phyloP scores from a whole-genome alignment of 2,329 filamentous ascomycete species.

The Pyricularia grisea region DNA sequence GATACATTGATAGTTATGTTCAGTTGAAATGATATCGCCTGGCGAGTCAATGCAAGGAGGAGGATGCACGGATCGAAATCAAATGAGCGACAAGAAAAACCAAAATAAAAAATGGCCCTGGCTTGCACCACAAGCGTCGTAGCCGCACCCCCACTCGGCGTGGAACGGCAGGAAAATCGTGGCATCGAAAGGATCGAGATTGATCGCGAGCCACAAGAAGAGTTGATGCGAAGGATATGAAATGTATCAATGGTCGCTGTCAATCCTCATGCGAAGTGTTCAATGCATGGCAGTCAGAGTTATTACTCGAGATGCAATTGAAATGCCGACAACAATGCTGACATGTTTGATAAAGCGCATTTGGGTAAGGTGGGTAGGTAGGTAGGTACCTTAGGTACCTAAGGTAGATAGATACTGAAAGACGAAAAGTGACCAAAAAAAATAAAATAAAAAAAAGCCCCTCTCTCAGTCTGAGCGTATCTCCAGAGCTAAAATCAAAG shows the following conservation, averaged over 20 bases:
- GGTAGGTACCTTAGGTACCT: no score
- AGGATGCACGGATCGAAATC: slow-evolving; percentile 3
- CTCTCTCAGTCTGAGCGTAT: neutral
- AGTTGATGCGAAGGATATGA: neutral
- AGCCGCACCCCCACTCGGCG: neutral
- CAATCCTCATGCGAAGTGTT: neutral
- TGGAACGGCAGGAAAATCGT: neutral
- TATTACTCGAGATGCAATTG: neutral
- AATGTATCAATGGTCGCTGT: neutral
- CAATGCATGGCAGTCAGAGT: neutral
- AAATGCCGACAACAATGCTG: neutral
- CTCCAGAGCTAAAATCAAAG: neutral
- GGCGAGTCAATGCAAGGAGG: slow-evolving; percentile 8
- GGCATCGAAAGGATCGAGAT: neutral
- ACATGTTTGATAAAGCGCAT: neutral
- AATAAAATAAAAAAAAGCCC: neutral
- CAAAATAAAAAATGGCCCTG: neutral
- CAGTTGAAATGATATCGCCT: slow-evolving; percentile 4
- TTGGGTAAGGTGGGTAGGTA: neutral
- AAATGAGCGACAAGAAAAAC: slow-evolving; percentile 3
- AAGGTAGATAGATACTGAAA: neutral
- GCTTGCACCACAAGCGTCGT: neutral
- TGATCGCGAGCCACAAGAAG: neutral
- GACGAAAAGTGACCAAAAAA: neutral
- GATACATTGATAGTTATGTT: neutral